A percentile compares a stretch with the other conserved stretches of the same genome.
These are phyloP conservation scores for Dalbergia oliveri DNA, from an alignment of 306 rosid species.

Conservation along the genomic window DNA sequence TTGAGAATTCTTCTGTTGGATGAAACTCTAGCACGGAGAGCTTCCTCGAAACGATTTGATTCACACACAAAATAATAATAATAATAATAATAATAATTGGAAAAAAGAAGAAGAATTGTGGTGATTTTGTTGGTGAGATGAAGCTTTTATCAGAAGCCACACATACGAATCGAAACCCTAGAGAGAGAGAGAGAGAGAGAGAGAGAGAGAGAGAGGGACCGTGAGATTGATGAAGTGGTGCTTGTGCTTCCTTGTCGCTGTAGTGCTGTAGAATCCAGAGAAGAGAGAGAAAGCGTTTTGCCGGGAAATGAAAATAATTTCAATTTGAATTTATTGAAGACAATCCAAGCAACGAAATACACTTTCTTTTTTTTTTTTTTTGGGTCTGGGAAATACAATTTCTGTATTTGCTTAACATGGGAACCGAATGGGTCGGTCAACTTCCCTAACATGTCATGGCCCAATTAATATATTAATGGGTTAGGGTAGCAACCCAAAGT, in stretches of 20 bases:
- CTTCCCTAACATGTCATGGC: too few species aligned
- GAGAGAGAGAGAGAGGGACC: conserved; percentile 48
- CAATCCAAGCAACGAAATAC: not conserved
- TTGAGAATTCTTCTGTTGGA: too few species aligned
- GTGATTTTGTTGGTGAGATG: not conserved
- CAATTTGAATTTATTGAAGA: conserved; percentile 29
- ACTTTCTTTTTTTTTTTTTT: too few species aligned
- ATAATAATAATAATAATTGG: not conserved
- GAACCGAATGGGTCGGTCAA: too few species aligned
- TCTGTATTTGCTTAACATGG: not conserved
- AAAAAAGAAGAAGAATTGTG: not conserved
- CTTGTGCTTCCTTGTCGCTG: conserved; percentile 40
- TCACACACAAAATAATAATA: not conserved
- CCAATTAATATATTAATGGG: too few species aligned
- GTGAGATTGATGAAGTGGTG: conserved; percentile 39
- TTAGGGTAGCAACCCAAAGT: too few species aligned
- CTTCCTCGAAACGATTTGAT: not conserved
- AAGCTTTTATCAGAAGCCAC: conserved; percentile 8
- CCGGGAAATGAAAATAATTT: conserved; percentile 52
- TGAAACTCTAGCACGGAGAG: conserved; percentile 46
- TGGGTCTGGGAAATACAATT: too few species aligned
- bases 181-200: conserved; percentile 27
- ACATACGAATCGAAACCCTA: conserved; percentile 31
- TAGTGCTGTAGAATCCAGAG: conserved; percentile 16
- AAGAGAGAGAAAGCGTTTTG: conserved; percentile 7